Evolutionary conservation across 2,329 filamentous ascomycete species (phyloP).

Genomic region (Aspergillus pseudoterreus): DNA sequence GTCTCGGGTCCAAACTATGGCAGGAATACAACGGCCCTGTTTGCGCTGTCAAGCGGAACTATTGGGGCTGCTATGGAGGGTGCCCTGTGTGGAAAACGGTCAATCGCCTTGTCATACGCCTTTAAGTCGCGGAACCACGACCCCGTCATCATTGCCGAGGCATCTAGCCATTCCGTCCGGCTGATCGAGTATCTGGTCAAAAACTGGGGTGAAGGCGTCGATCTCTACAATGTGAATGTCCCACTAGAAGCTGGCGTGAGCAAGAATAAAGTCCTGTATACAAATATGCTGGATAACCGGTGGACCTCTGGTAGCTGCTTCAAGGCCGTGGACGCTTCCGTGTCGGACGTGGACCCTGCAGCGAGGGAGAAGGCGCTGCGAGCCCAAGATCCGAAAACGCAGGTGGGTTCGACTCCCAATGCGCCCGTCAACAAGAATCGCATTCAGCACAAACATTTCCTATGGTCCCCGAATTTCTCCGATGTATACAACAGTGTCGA

Average conservation of each 20-base stretch:
- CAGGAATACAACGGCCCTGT: constrained; percentile 75
- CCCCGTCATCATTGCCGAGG: constrained; percentile 72
- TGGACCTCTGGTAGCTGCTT: constrained; percentile 87
- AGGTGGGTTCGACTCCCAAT: constrained; percentile 19
- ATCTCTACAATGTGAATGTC: constrained; percentile 90
- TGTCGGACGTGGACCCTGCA: constrained; percentile 56
- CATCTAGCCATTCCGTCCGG: constrained; percentile 68
- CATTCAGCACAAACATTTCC: constrained; percentile 82
- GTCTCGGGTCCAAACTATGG: constrained; percentile 81
- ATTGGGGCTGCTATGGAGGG: constrained; percentile 74
- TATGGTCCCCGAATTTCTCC: constrained; percentile 83
- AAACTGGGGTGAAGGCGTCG: constrained; percentile 70
- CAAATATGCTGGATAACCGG: constrained; percentile 82
- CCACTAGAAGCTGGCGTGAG: constrained; percentile 76
- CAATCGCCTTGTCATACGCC: constrained; percentile 84
- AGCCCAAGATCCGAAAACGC: constrained; percentile 52
- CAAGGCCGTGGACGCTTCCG: constrained; percentile 66
- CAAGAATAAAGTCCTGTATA: constrained; percentile 70
- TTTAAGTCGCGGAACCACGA: constrained; percentile 87
- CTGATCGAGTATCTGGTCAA: constrained; percentile 74
- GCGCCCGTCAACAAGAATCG: constrained; percentile 35
- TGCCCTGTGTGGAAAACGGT: constrained; percentile 63
- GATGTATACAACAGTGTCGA: constrained; percentile 89
- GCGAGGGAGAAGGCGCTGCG: constrained; percentile 72
- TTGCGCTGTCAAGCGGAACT: constrained; percentile 73